A percentile compares a stretch with the other conserved stretches of the same genome.
Conservation (phyloP, 352 stramenopile species). For the Thraustotheca clavata region DNA sequence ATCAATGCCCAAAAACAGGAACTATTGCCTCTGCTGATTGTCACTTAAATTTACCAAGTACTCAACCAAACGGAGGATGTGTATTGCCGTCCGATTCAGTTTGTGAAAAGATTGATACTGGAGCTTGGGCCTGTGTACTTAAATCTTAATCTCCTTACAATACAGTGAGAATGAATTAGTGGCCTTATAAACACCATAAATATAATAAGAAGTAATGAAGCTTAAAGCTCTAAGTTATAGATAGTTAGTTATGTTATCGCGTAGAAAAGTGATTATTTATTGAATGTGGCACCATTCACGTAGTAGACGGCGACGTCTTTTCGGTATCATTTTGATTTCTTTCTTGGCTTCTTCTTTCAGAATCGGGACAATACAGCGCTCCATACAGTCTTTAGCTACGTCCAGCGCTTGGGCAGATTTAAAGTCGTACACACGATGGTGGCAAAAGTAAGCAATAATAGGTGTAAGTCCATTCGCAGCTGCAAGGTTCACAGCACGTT, state of each 20-base stretch:
- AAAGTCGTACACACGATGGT: not conserved
- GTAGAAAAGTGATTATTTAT: too few relatives aligned
- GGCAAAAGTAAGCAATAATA: not conserved
- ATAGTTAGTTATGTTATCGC: too few relatives aligned
- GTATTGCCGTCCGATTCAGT: conserved; percentile 35
- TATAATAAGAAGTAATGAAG: too few relatives aligned
- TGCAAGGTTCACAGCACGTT: not conserved
- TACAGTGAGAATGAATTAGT: too few relatives aligned
- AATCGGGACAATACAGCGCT: not conserved
- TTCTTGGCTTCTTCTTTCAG: not conserved
- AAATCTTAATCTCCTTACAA: too few relatives aligned
- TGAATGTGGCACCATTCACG: too few relatives aligned
- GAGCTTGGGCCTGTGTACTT: conserved; percentile 58
- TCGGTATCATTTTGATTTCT: not conserved
- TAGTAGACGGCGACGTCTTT: too few relatives aligned
- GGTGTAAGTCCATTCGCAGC: not conserved
- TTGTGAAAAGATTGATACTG: conserved; percentile 57
- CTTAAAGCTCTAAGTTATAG: too few relatives aligned
- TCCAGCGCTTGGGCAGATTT: not conserved
- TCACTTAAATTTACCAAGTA: too few relatives aligned
- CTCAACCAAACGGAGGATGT: conserved; percentile 36
- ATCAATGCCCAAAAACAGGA: too few relatives aligned
- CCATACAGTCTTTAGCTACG: not conserved
- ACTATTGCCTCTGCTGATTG: too few relatives aligned
- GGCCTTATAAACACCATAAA: too few relatives aligned